These are phyloP conservation scores for Fomitopsis serialis DNA, from an alignment of 768 basidiomycete species.

Conservation along the genomic window DNA sequence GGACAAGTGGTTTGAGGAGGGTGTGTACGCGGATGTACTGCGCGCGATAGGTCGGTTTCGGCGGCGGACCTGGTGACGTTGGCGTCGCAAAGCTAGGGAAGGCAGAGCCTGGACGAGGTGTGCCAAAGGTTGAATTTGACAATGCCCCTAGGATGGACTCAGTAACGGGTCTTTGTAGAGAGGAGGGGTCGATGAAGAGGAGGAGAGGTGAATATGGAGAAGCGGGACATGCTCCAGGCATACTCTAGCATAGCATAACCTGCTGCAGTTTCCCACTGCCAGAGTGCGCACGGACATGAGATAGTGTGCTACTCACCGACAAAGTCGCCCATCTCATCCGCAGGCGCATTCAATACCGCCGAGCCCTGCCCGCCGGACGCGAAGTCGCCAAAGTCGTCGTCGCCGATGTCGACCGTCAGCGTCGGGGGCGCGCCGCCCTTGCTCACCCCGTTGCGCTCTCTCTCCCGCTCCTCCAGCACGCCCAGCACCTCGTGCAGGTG, in stretches of 20 bases:
- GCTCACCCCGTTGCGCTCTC: conserved; percentile 31
- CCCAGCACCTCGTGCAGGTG: conserved; percentile 48
- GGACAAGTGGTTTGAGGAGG: conserved; percentile 55
- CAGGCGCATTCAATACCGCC: conserved; percentile 15
- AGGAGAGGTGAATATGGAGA: too few relatives aligned
- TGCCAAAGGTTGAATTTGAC: too few relatives aligned
- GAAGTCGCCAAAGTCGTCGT: conserved; percentile 92
- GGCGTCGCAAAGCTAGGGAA: neutral
- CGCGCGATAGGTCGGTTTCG: conserved; percentile 38
- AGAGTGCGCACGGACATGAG: too few relatives aligned
- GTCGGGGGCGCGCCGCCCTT: conserved; percentile 52
- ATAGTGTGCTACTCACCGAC: conserved; percentile 34
- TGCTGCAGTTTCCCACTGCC: too few relatives aligned
- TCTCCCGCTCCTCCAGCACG: conserved; percentile 46
- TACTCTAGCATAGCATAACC: too few relatives aligned
- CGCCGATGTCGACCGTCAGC: conserved; percentile 51
- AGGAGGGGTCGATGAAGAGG: too few relatives aligned
- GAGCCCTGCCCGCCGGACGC: conserved; percentile 29
- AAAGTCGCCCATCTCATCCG: conserved; percentile 46
- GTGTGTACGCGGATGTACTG: conserved; percentile 63
- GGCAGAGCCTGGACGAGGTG: too few relatives aligned
- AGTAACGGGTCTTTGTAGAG: too few relatives aligned
- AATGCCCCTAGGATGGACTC: too few relatives aligned
- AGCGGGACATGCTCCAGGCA: too few relatives aligned
- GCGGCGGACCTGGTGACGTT: conserved; percentile 22